Percentiles rank a stretch among this genome's conserved stretches.
Conservation (phyloP, 768 basidiomycete species). For the Amanita inopinata region DNA sequence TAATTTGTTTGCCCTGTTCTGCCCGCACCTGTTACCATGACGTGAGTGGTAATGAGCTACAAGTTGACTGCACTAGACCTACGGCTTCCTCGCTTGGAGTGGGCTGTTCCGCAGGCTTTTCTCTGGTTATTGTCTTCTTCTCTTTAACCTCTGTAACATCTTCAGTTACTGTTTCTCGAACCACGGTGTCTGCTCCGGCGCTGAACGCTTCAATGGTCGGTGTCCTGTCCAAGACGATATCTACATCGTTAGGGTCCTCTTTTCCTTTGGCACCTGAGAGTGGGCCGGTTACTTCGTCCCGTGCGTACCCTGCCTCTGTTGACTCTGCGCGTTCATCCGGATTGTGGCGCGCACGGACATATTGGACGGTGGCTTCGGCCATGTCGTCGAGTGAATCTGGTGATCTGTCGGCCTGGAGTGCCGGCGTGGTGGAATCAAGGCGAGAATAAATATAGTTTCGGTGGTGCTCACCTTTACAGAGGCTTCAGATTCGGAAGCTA, state of each 20-base stretch:
- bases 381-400: conserved; percentile 22
- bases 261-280: conserved; percentile 26
- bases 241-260: conserved; percentile 11
- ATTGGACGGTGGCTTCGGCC: conserved; percentile 31
- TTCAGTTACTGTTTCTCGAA: conserved; percentile 1
- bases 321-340: conserved; percentile 22
- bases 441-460: no score
- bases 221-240: neutral
- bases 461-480: conserved; percentile 39
- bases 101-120: neutral
- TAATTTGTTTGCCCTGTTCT: conserved; percentile 6
- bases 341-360: conserved; percentile 28
- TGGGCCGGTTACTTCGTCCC: conserved; percentile 38
- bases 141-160: neutral
- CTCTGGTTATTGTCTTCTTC: neutral
- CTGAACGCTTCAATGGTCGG: conserved; percentile 4
- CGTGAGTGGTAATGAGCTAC: neutral
- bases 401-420: conserved; percentile 36
- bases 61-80: neutral
- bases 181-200: conserved; percentile 1
- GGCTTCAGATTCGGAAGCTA: conserved; percentile 59
- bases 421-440: no score
- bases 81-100: conserved; percentile 7
- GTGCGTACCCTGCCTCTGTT: conserved; percentile 26
- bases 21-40: conserved; percentile 5